phyloP scores from a whole-genome alignment of 2,329 filamentous ascomycete genomes.

The Colletotrichum sp. region DNA sequence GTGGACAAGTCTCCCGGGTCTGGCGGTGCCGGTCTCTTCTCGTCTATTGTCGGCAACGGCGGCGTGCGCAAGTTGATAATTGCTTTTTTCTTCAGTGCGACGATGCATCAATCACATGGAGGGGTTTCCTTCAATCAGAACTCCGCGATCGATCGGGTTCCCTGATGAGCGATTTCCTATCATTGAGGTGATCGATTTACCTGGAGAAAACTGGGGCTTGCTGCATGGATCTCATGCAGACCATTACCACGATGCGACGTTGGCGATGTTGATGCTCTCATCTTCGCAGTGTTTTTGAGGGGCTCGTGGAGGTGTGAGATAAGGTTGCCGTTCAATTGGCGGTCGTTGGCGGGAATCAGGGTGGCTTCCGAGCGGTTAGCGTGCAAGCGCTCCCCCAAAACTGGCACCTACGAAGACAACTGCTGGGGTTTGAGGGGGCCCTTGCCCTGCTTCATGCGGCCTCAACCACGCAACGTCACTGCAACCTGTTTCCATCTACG shows the following conservation, averaged over 20 bases:
- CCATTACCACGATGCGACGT: background rate
- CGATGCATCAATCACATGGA: background rate
- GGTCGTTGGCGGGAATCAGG: background rate
- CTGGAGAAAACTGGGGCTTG: background rate
- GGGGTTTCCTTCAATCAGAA: background rate
- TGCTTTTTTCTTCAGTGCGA: background rate
- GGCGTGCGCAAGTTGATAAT: background rate
- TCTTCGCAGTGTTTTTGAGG: background rate
- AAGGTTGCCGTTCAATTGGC: background rate
- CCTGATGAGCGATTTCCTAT: background rate
- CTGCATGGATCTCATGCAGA: background rate
- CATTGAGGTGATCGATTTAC: background rate
- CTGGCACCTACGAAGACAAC: background rate
- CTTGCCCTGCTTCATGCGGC: background rate
- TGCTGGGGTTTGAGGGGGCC: background rate
- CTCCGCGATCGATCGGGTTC: background rate
- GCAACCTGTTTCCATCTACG: background rate
- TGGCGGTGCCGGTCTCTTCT: background rate
- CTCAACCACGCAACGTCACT: background rate
- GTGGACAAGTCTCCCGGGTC: fast-evolving
- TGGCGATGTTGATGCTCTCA: background rate
- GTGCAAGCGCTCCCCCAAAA: background rate
- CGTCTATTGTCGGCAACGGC: background rate
- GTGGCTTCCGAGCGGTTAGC: background rate
- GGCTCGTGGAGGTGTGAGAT: background rate